Conservation (phyloP, 305 asterid species). For the Solanum chacoense region DNA sequence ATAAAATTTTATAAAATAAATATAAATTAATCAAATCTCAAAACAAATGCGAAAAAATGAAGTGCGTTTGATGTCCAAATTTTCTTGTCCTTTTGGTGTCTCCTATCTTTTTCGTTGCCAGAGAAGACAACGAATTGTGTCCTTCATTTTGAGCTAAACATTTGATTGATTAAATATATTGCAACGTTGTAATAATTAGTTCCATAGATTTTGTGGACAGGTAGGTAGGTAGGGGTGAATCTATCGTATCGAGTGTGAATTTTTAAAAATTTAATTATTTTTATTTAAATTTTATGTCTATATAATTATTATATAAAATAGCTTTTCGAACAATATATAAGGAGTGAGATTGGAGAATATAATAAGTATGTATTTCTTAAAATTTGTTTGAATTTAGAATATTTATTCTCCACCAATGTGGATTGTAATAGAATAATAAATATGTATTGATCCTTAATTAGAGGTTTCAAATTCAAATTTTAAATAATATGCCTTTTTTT, state of each 20-base stretch:
- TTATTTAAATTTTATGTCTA: no score
- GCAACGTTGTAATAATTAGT: background rate
- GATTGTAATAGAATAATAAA: background rate
- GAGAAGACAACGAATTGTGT: background rate
- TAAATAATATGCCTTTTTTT: background rate
- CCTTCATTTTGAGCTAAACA: background rate
- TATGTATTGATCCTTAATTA: background rate
- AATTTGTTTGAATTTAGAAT: no score
- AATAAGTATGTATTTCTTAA: no score
- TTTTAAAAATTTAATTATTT: no score
- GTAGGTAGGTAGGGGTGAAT: background rate
- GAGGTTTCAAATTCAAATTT: background rate
- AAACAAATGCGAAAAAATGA: background rate
- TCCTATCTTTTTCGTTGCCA: background rate
- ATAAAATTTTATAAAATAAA: background rate
- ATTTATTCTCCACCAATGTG: no score
- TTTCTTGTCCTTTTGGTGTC: background rate
- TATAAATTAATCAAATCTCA: background rate
- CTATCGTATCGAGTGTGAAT: background rate
- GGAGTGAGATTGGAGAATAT: no score
- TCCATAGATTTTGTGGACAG: background rate
- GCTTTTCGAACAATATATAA: background rate
- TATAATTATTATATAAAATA: background rate
- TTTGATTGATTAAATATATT: background rate
- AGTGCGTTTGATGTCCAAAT: background rate